phyloP scores from a whole-genome alignment of 371 early-diverging fungal genomes.

The Apophysomyces variabilis region DNA sequence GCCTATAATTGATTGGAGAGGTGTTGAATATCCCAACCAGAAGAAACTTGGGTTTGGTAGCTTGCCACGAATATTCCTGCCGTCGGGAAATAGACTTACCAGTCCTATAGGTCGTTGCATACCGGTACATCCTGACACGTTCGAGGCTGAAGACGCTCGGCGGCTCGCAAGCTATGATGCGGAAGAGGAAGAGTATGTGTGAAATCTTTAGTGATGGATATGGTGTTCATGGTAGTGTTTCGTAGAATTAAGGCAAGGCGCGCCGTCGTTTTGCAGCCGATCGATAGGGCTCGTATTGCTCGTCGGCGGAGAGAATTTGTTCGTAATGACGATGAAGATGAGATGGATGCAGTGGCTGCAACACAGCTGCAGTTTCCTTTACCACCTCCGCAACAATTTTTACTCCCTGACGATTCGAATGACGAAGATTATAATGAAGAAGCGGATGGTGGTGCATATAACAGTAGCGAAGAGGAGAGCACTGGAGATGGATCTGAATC shows the following conservation, averaged over 20 bases:
- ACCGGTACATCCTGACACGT: constrained; percentile 52
- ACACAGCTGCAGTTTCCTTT: constrained; percentile 45
- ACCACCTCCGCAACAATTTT: constrained; percentile 28
- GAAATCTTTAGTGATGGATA: not conserved
- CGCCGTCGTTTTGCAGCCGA: constrained; percentile 35
- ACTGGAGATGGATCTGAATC: constrained; percentile 14
- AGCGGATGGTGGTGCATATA: constrained; percentile 19
- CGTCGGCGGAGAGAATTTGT: constrained; percentile 48
- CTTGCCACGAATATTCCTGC: not conserved
- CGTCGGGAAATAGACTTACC: not conserved
- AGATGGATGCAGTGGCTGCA: constrained; percentile 53
- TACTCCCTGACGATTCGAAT: constrained; percentile 60
- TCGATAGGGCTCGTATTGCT: constrained; percentile 53
- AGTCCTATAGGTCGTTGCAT: constrained; percentile 43
- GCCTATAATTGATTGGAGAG: constrained; percentile 70
- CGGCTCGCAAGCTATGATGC: constrained; percentile 47
- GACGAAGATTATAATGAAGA: constrained; percentile 62
- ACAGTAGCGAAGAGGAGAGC: constrained; percentile 29
- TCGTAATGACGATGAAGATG: constrained; percentile 56
- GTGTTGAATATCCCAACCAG: constrained; percentile 71
- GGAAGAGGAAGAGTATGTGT: constrained; percentile 53
- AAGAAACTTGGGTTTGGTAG: constrained; percentile 63
- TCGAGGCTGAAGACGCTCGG: constrained; percentile 51
- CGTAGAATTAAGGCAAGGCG: constrained; percentile 22
- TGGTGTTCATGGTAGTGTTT: not conserved